Conservation (phyloP, 2,329 filamentous ascomycete genomes). For the Aspergillus fumigatiaffinis region DNA sequence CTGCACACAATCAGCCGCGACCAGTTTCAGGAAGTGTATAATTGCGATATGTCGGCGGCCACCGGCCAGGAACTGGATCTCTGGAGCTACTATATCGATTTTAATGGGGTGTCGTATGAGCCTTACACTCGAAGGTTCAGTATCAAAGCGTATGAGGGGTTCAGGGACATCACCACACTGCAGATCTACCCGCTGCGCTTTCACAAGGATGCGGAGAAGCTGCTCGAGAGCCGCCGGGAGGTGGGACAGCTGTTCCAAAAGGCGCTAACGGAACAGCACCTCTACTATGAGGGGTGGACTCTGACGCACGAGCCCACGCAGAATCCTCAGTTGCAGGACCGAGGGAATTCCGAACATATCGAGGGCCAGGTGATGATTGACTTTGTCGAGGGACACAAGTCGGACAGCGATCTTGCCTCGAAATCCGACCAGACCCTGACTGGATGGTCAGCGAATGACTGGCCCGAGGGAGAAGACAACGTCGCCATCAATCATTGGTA, state of each 20-base stretch:
- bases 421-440: too few species aligned
- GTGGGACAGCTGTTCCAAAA: constrained; percentile 7
- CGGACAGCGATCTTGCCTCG: background rate
- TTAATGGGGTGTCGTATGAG: constrained; percentile 22
- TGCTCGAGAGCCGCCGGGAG: constrained; percentile 1
- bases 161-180: constrained; percentile 23
- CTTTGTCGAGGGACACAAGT: constrained; percentile 6
- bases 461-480: too few species aligned
- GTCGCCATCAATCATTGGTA: too few species aligned
- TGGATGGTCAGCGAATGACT: too few species aligned
- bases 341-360: constrained; percentile 7
- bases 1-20: constrained; percentile 10
- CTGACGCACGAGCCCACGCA: constrained; percentile 1
- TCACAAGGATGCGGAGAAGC: constrained; percentile 1
- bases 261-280: constrained; percentile 2
- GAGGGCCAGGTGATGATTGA: constrained; percentile 16
- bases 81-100: constrained; percentile 26
- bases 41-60: constrained; percentile 3
- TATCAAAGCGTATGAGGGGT: constrained; percentile 23
- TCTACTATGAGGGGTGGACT: constrained; percentile 12
- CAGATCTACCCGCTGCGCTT: constrained; percentile 20
- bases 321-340: too few species aligned
- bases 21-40: background rate
- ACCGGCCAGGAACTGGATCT: constrained; percentile 16
- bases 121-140: constrained; percentile 18